phyloP scores from a whole-genome alignment of 805 yeast genomes.

The Teunomyces gatunensis region DNA sequence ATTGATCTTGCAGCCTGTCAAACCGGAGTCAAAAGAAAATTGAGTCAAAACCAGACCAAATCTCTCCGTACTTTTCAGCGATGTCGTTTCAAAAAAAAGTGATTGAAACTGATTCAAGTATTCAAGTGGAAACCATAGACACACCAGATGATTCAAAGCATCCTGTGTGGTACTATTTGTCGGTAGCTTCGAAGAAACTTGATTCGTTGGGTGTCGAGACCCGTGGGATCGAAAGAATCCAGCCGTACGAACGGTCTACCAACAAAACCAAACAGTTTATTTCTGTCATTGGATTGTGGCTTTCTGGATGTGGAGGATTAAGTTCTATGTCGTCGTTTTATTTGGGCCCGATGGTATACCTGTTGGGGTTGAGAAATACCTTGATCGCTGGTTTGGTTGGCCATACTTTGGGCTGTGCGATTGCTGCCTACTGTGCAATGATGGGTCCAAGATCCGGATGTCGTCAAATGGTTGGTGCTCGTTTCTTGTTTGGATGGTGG shows the following conservation, averaged over 20 bases:
- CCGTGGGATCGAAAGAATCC: constrained; percentile 75
- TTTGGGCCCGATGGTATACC: constrained; percentile 70
- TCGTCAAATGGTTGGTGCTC: constrained; percentile 81
- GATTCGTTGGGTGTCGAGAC: constrained; percentile 65
- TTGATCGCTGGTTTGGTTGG: constrained; percentile 63
- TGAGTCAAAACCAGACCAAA: not conserved
- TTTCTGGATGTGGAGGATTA: constrained; percentile 83
- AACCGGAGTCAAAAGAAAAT: not conserved
- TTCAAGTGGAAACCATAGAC: not conserved
- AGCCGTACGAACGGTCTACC: constrained; percentile 61
- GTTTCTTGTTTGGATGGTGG: constrained; percentile 84
- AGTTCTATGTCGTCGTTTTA: constrained; percentile 85
- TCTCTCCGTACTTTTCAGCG: not conserved
- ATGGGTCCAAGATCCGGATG: constrained; percentile 93
- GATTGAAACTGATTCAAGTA: not conserved
- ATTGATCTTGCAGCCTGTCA: not conserved
- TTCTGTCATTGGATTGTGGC: constrained; percentile 73
- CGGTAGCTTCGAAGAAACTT: constrained; percentile 21
- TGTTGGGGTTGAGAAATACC: constrained; percentile 64
- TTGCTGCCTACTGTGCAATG: constrained; percentile 79
- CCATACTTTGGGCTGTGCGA: constrained; percentile 62
- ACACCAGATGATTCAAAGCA: not conserved
- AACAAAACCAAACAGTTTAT: constrained; percentile 27
- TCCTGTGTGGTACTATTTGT: not conserved
- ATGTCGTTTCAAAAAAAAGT: not conserved